Evolutionary conservation across 2,329 filamentous ascomycete species (phyloP), one percentile per base, ranked within the genome.

Genomic region (Alternaria atra): DNA sequence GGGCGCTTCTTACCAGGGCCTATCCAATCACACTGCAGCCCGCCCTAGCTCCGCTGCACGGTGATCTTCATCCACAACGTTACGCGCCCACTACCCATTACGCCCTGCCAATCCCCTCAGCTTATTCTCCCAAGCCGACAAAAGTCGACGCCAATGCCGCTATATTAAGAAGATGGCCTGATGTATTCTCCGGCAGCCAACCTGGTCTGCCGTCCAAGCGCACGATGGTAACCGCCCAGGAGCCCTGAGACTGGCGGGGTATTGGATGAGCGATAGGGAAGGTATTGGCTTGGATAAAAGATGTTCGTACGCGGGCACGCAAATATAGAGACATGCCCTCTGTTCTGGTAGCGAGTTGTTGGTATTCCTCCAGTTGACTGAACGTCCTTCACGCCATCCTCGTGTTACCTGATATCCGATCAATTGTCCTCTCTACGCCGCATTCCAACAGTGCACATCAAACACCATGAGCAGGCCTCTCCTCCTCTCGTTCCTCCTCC

Each of bases 261-360:
- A 66, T 52, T 53, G 58, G 54, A 59, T 35, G 35, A 61, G 55
- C 46, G 32, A 52, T 55, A 73, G 70, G 70, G 64, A 52, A 64
- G 54, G 51, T 29, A 61, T 64, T 68, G 55, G 64, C 52, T 62
- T 68, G 65, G 65, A 61, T 69, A 68, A 66, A 71, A 64, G 39
- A 70, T 48, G 51, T 43, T 60, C 48, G 57, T 58, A 61, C 57
- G 54, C 52, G 54, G 53, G 53, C 58, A 58, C 57, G 71, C 67
- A 72, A 77, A 76, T 78, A 78, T 78, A 77, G 75, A 73, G 72
- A 65, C 64, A 65, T 55, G 63, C 60, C 64, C 55, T 66, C 62
- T 61, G 59, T 60, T 63, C 69, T 64, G 61, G 66, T 72, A 68
- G 65, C 67, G 69, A 70, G 57, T 59, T 69, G 67, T 61, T 66